Conservation (phyloP, 202 grass and related monocot genomes). For the Panicum hallii region DNA sequence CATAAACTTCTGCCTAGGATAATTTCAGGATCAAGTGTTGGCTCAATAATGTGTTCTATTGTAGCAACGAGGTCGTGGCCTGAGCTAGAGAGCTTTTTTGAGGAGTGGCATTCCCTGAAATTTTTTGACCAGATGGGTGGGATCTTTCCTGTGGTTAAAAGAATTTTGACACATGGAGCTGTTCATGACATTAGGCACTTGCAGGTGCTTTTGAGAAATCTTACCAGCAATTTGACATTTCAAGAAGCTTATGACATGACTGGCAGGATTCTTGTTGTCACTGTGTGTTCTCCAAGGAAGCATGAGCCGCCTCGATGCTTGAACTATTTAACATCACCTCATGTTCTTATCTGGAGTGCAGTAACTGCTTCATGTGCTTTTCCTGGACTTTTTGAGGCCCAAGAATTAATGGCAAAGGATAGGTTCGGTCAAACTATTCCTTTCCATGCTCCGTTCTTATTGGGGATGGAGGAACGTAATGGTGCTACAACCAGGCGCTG, state of each 20-base stretch:
- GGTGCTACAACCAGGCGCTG: conserved; percentile 63
- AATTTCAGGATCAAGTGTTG: conserved; percentile 93
- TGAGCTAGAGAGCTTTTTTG: conserved; percentile 91
- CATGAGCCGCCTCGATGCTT: conserved; percentile 94
- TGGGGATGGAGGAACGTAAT: conserved; percentile 43
- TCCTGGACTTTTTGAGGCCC: conserved; percentile 93
- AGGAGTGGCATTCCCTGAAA: conserved; percentile 70
- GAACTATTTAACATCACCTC: conserved; percentile 95
- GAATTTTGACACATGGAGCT: conserved; percentile 75
- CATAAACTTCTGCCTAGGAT: conserved; percentile 92
- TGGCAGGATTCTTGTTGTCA: conserved; percentile 86
- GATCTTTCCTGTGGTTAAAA: conserved; percentile 75
- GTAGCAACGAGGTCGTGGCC: conserved; percentile 89
- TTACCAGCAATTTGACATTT: conserved; percentile 97
- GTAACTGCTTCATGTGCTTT: conserved; percentile 97
- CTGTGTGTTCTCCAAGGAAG: conserved; percentile 92
- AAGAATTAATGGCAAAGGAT: conserved; percentile 98
- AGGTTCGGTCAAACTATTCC: conserved; percentile 88
- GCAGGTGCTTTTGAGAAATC: conserved; percentile 84
- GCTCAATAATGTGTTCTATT: conserved; percentile 89
- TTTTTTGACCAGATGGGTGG: conserved; percentile 94
- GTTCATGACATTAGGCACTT: conserved; percentile 91
- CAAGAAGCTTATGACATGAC: conserved; percentile 99
- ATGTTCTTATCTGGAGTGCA: conserved; percentile 98
- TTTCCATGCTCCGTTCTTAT: conserved; percentile 69